These are phyloP conservation scores for Hansenula sp. DNA, from an alignment of 1,139 yeast genomes.

Conservation along the genomic window DNA sequence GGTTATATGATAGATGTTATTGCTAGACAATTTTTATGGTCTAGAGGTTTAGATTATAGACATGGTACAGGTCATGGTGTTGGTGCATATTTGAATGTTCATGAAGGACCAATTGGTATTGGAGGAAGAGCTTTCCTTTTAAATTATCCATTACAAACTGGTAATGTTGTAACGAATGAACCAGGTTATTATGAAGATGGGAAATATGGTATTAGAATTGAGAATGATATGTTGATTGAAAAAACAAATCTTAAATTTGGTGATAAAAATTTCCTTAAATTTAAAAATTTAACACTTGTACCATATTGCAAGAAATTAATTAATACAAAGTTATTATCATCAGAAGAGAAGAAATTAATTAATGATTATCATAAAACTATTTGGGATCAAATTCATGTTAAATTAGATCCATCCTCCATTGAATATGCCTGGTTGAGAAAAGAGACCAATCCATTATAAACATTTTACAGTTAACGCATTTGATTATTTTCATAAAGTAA, in stretches of 20 bases:
- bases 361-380: constrained; percentile 64
- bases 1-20: constrained; percentile 81
- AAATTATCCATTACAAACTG: constrained; percentile 34
- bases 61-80: constrained; percentile 99
- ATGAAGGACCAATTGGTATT: constrained; percentile 94
- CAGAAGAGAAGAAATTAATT: constrained; percentile 62
- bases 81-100: constrained; percentile 88
- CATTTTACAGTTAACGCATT: too few relatives aligned
- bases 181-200: constrained; percentile 96
- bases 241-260: constrained; percentile 34
- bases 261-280: constrained; percentile 60
- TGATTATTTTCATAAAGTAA: too few relatives aligned
- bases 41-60: constrained; percentile 79
- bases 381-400: constrained; percentile 49
- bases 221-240: constrained; percentile 66
- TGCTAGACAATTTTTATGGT: constrained; percentile 91
- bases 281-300: constrained; percentile 85
- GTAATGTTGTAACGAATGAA: constrained; percentile 85
- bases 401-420: constrained; percentile 44
- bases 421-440: constrained; percentile 71
- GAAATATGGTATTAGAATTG: constrained; percentile 90
- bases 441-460: constrained; percentile 43
- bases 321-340: constrained; percentile 49
- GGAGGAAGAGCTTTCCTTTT: constrained; percentile 50
- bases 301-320: constrained; percentile 78